Evolutionary conservation across 495 filamentous ascomycete genomes (phyloP).

Genomic region (Penicillium argentinense): DNA sequence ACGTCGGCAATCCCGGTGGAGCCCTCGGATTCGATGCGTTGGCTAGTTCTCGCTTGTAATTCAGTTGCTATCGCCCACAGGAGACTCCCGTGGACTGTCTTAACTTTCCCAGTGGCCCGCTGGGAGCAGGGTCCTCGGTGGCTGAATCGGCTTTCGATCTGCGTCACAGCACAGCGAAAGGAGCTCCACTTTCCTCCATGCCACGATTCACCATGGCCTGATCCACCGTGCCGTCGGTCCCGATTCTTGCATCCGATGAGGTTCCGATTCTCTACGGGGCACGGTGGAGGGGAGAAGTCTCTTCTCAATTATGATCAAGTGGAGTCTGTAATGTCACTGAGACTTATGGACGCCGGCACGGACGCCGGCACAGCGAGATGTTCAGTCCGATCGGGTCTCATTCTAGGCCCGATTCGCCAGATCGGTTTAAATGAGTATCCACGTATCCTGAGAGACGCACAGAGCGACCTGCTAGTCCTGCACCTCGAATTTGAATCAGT

Average conservation of each 20-base stretch:
- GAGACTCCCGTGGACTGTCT: no score
- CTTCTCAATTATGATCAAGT: no score
- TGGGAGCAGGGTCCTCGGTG: conserved; percentile 66
- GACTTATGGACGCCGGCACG: no score
- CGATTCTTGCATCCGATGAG: conserved; percentile 5
- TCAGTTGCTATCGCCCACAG: no score
- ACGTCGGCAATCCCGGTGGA: no score
- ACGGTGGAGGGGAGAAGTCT: no score
- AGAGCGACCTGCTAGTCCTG: no score
- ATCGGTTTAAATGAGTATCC: conserved; percentile 51
- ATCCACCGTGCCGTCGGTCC: background rate
- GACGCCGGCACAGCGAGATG: conserved; percentile 70
- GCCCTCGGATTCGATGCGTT: background rate
- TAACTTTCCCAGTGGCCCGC: conserved; percentile 4
- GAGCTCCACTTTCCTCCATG: conserved; percentile 83
- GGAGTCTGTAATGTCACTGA: no score
- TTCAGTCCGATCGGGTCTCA: conserved; percentile 62
- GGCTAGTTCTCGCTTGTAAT: no score
- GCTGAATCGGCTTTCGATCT: conserved; percentile 73
- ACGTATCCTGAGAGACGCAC: conserved; percentile 40
- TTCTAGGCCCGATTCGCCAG: conserved; percentile 61
- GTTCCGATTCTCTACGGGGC: no score
- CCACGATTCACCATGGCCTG: no score
- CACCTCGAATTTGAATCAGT: no score
- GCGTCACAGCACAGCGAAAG: conserved; percentile 86